A percentile compares a stretch with the other conserved stretches of the same genome.
phyloP scores from a whole-genome alignment of 139 green algal genomes.

The Haematococcus sp. region DNA sequence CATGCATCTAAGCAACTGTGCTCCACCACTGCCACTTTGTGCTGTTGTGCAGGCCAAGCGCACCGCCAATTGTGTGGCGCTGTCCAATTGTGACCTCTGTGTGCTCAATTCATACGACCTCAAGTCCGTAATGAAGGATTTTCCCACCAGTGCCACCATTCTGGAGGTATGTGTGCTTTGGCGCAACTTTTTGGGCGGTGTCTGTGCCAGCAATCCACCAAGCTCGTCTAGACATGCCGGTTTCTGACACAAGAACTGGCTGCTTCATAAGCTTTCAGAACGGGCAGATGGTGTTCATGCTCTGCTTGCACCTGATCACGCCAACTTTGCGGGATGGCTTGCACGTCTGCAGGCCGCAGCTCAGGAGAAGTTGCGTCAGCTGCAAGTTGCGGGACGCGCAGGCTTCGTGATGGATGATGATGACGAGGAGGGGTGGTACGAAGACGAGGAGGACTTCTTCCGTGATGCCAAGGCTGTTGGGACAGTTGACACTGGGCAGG shows the following conservation, averaged over 20 bases:
- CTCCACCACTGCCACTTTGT: neutral
- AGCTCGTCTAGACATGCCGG: too few relatives aligned
- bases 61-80: conserved; percentile 34
- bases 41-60: conserved; percentile 17
- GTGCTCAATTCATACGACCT: conserved; percentile 38
- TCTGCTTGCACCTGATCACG: too few relatives aligned
- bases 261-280: too few relatives aligned
- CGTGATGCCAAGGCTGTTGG: too few relatives aligned
- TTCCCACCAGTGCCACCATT: conserved; percentile 24
- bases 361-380: conserved; percentile 12
- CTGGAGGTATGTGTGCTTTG: conserved; percentile 22
- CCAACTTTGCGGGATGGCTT: too few relatives aligned
- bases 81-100: conserved; percentile 42
- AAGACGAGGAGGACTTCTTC: neutral
- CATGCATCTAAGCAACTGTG: too few relatives aligned
- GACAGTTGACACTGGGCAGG: too few relatives aligned
- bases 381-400: conserved; percentile 13
- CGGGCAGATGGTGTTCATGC: too few relatives aligned
- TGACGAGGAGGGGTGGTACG: conserved; percentile 1
- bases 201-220: too few relatives aligned
- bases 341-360: conserved; percentile 9
- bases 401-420: conserved; percentile 6
- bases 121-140: conserved; percentile 41
- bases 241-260: too few relatives aligned
- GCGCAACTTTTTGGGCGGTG: too few relatives aligned